Evolutionary conservation across 1,284 basidiomycete genomes (phyloP), one percentile per base, ranked within the genome.

Genomic region (Pseudozyma thailandica): DNA sequence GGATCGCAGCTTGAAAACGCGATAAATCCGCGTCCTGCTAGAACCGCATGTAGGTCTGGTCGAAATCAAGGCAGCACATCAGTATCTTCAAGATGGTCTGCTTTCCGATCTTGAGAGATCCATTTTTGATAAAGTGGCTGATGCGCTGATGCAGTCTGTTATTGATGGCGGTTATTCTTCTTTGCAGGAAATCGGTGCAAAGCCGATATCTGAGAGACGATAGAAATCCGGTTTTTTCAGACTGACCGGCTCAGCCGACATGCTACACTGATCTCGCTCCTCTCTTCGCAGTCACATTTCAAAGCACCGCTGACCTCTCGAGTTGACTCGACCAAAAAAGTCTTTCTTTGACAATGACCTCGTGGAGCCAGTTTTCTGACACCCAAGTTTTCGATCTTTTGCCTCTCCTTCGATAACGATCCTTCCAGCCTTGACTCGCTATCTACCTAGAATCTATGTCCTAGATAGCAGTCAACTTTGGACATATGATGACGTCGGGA

Each of bases 1-100:
- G 31, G 31, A 48, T 63, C 49, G 61, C 51, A 43, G 39, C 54
- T 55, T 49, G 50, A 55, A 65, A 59, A 51, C 5, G 47, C 63
- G 63, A 25, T 59, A 59, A 59, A 44, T 37, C 62, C 62, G 51
- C 38, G 20, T 51, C 51, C 62, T 59, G 43, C 38, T 47, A 65
- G 15, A 39, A 42, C 56, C 55, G 62, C 26, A 16, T 42, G 20
- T 43, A 7, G 9, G 12, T 39, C 38, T 10, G n/a, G 31, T 33
- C n/a, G 31, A 33, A 8, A 33, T 13, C 16, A 7, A 21, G 21
- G 23, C 31, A 23, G 20, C 27, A 27, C n/a, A 25, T 57, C 48
- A 42, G 48, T 25, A 47, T 16, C 16, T 28, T n/a, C 46, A 21
- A 33, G 31, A 16, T 28, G 16, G 16, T n/a, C 16, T 39, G 38